Base-by-base conservation (phyloP, 768 basidiomycete genomes). In the Hydnomerulius pinastri region DNA sequence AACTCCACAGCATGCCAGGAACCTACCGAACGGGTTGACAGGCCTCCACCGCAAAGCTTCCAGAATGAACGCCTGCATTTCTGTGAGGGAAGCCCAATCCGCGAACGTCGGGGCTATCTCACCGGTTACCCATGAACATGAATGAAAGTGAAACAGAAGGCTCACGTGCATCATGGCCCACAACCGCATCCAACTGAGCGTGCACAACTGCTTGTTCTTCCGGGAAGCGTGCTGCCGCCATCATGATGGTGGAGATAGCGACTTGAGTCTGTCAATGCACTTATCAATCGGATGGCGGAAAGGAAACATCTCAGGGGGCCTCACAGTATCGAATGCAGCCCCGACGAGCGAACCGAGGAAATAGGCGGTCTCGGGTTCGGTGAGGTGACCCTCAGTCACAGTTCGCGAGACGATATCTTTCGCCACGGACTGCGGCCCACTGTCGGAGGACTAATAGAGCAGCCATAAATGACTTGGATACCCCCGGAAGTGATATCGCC, bases 291-390 rank as follows among this genome's bases (percentile, higher is more conserved):
- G n/a, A 25, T 1, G 12, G 35, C 2, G 43, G n/a, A 17, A 17
- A 39, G 9, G 4, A 5, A 12, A 9, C 2, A 15, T 5, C 5
- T 38, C 11, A 41, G 28, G 13, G 20, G 21, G 18, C 49, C 64
- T 32, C 38, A 69, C 72, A 4, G 83, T 83, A 50, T 84, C 83
- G 1, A 79, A 77, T 0, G 83, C 82, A 17, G 84, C 83, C 18
- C 82, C 83, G 37, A 83, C 81, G 66, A 86, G 78, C 8, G 77
- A 77, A 1, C 83, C 83, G 2, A 78, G 77, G 20, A 86, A 73
- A 61, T 80, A 86, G 0, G 82, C 77, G 0, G 73, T 74, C 53
- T 86, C 82, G 13, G 73, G 64, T 47, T 79, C 75, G 5, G 75
- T 73, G 3, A 85, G 65, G 11, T 74, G 74, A 12, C 79, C 74